Percentiles rank a stretch among this genome's conserved stretches.
Conservation (phyloP, 2,329 filamentous ascomycete species). For the Gyromitra esculenta region DNA sequence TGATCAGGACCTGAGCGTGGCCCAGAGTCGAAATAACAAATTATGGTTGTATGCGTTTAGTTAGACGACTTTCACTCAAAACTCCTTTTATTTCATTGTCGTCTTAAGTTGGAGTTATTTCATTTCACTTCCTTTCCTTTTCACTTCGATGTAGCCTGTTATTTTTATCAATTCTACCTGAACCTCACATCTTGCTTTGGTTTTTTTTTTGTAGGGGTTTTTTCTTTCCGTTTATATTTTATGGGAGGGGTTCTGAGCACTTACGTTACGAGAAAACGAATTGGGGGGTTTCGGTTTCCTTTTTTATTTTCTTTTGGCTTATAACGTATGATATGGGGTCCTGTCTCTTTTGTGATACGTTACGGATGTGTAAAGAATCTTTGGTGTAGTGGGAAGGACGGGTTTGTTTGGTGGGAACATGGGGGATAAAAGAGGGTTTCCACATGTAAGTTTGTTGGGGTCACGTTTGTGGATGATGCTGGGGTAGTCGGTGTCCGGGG, state of each 20-base stretch:
- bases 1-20: slow-evolving; percentile 81
- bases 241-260: slow-evolving; percentile 48
- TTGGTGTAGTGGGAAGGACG: slow-evolving; percentile 16
- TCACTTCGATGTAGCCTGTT: slow-evolving; percentile 45
- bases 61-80: slow-evolving; percentile 1
- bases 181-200: slow-evolving; percentile 22
- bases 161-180: slow-evolving; percentile 27
- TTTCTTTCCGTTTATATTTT: slow-evolving; percentile 43
- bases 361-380: slow-evolving; percentile 40
- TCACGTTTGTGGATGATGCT: slow-evolving; percentile 24
- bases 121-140: slow-evolving; percentile 33
- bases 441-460: slow-evolving; percentile 42
- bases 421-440: slow-evolving; percentile 4
- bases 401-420: slow-evolving; percentile 13
- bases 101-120: slow-evolving; percentile 51
- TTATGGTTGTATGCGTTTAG: slow-evolving; percentile 74
- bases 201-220: slow-evolving; percentile 31
- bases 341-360: slow-evolving; percentile 45
- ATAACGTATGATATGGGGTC: slow-evolving; percentile 49
- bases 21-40: slow-evolving; percentile 86
- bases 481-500: slow-evolving; percentile 33
- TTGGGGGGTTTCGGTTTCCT: slow-evolving; percentile 43
- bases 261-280: slow-evolving; percentile 43
- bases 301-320: slow-evolving; percentile 41
- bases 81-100: slow-evolving; percentile 23